These are phyloP conservation scores for Heracleum sosnowskyi DNA, from an alignment of 129 eudicot species.

Conservation along the genomic window DNA sequence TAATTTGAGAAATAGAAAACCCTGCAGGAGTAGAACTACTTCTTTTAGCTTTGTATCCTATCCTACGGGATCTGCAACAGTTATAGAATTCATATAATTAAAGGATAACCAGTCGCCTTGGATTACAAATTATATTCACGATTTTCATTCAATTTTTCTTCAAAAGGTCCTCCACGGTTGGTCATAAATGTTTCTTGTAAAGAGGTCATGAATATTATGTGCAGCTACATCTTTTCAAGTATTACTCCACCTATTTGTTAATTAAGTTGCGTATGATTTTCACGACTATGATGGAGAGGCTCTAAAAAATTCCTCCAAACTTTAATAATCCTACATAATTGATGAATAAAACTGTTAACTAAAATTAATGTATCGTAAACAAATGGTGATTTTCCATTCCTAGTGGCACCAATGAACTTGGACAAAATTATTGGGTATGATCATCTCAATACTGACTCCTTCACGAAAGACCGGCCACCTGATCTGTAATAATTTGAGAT, in stretches of 20 bases:
- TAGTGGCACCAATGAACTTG: neutral
- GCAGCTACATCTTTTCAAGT: neutral
- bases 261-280: neutral
- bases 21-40: no score
- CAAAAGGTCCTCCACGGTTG: no score
- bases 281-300: neutral
- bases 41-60: no score
- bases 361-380: neutral
- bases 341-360: neutral
- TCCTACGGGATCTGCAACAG: no score
- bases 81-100: no score
- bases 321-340: neutral
- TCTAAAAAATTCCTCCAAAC: neutral
- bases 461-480: slow-evolving; percentile 74
- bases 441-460: slow-evolving; percentile 71
- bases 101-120: neutral
- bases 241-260: neutral
- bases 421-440: neutral
- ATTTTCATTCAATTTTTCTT: neutral
- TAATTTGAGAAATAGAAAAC: no score
- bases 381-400: neutral
- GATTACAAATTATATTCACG: neutral
- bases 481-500: slow-evolving; percentile 40
- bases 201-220: neutral
- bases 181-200: neutral